These are phyloP conservation scores for Dichomitus squalens DNA, from an alignment of 1,284 basidiomycete species.

Conservation along the genomic window DNA sequence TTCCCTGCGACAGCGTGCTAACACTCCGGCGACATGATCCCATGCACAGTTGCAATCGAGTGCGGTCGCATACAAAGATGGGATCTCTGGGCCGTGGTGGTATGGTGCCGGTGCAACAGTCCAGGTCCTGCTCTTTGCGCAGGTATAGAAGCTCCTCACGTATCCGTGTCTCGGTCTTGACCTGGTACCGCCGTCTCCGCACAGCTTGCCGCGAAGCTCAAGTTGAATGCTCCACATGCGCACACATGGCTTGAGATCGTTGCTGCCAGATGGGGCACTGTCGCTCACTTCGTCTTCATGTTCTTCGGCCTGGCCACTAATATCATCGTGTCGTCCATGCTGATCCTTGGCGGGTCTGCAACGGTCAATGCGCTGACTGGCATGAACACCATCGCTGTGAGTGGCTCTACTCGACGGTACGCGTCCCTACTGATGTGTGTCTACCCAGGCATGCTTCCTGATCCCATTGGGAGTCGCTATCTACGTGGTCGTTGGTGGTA, in stretches of 20 bases:
- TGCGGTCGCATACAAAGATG: conserved; percentile 84
- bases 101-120: conserved; percentile 51
- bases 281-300: conserved; percentile 64
- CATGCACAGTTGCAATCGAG: conserved; percentile 68
- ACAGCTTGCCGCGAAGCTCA: conserved; percentile 55
- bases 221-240: conserved; percentile 61
- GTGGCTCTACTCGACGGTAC: conserved; percentile 31
- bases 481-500: conserved; percentile 57
- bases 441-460: conserved; percentile 58
- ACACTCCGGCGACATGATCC: conserved; percentile 4
- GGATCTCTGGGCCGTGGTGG: conserved; percentile 59
- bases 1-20: background rate
- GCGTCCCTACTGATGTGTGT: background rate
- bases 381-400: conserved; percentile 55
- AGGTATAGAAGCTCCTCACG: conserved; percentile 29
- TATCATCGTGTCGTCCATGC: conserved; percentile 62
- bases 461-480: conserved; percentile 58
- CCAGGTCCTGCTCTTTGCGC: conserved; percentile 53
- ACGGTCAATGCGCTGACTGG: conserved; percentile 61
- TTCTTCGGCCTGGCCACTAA: conserved; percentile 71
- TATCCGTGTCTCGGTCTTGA: background rate
- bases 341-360: conserved; percentile 63
- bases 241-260: conserved; percentile 72
- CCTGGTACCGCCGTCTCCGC: background rate
- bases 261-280: conserved; percentile 53